Conservation (phyloP, 768 basidiomycete genomes). For the Cyclocybe cylindracea region DNA sequence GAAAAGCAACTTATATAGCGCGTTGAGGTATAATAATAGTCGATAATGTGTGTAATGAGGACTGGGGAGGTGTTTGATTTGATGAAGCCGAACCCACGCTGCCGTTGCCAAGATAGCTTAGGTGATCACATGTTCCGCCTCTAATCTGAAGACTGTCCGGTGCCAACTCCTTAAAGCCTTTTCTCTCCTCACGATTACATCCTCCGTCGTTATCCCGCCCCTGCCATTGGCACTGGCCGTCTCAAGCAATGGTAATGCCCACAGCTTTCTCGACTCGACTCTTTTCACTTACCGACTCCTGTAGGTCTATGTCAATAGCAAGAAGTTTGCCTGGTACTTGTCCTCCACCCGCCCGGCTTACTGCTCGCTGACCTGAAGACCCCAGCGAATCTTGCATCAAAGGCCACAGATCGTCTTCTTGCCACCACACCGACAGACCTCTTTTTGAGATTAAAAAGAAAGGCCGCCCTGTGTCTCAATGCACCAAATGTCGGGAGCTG, state of each 20-base stretch:
- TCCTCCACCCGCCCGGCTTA: not conserved
- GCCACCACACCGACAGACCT: slow-evolving; percentile 83
- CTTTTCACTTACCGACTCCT: not conserved
- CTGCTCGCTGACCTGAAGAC: slow-evolving; percentile 6
- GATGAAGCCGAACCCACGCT: slow-evolving; percentile 22
- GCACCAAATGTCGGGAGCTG: slow-evolving; percentile 79
- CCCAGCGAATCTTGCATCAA: slow-evolving; percentile 90
- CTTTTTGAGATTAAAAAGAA: slow-evolving; percentile 95
- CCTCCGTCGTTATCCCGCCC: too few species aligned
- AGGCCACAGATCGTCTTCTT: slow-evolving; percentile 89
- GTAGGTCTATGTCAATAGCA: slow-evolving; percentile 74
- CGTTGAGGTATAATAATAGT: slow-evolving; percentile 4
- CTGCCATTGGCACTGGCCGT: not conserved
- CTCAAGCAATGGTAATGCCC: slow-evolving; percentile 15
- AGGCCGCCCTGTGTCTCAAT: slow-evolving; percentile 90
- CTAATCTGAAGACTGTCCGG: not conserved
- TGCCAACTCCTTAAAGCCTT: slow-evolving; percentile 2
- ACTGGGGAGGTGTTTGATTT: not conserved
- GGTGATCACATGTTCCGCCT: slow-evolving; percentile 14
- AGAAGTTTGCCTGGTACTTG: slow-evolving; percentile 74
- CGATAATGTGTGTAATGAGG: not conserved
- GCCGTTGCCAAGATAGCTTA: slow-evolving; percentile 12
- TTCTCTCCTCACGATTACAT: too few species aligned
- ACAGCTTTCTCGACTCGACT: not conserved
- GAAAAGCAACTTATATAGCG: slow-evolving; percentile 7